Percentiles rank a stretch among this genome's conserved stretches.
Evolutionary conservation across 805 yeast genomes (phyloP).

Genomic region (Suhomyces sp.): DNA sequence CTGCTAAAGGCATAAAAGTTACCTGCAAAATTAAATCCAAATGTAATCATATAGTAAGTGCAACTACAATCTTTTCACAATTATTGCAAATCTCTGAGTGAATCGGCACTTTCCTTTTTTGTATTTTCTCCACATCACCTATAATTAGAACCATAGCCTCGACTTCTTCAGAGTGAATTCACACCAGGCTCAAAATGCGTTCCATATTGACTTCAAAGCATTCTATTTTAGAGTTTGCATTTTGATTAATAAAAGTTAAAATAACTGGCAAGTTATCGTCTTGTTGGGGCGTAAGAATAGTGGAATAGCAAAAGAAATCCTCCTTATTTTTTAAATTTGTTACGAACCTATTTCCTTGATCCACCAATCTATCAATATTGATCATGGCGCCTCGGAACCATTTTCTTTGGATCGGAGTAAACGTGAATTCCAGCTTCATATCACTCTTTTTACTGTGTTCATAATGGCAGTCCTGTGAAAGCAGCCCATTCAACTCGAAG

Average conservation of each 20-base stretch:
- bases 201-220: constrained; percentile 5
- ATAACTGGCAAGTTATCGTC: constrained; percentile 8
- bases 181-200: no score
- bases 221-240: neutral
- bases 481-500: constrained; percentile 3
- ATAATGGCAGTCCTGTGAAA: neutral
- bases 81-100: no score
- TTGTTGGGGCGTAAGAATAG: constrained; percentile 4
- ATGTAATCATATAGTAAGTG: neutral
- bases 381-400: constrained; percentile 4
- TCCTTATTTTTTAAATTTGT: neutral
- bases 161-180: no score
- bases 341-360: constrained; percentile 6
- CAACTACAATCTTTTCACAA: no score
- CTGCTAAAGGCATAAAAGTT: no score
- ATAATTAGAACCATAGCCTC: no score
- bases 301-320: constrained; percentile 8
- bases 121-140: no score
- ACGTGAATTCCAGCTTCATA: no score
- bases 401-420: neutral
- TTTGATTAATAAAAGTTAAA: constrained; percentile 8
- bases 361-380: constrained; percentile 3
- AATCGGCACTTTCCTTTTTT: no score
- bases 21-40: no score
- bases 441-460: constrained; percentile 1